Conservation (phyloP, 208 protist genomes). For the Strigomonas oncopelti region DNA sequence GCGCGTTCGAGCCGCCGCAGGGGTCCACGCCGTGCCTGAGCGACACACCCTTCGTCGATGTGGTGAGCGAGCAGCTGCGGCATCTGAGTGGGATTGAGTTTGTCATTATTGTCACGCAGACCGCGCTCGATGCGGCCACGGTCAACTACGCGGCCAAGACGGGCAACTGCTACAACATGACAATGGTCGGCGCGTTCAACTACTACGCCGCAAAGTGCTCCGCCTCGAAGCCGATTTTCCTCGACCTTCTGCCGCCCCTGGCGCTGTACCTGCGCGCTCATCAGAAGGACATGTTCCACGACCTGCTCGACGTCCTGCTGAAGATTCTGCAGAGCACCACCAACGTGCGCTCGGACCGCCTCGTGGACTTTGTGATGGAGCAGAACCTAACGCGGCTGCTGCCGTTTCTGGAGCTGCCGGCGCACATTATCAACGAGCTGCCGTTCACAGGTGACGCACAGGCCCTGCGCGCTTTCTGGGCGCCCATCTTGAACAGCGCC, state of each 20-base stretch:
- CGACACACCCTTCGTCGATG: slow-evolving; percentile 44
- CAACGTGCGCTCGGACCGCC: slow-evolving; percentile 42
- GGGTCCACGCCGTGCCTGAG: slow-evolving; percentile 42
- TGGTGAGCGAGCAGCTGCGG: slow-evolving; percentile 32
- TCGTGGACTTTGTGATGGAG: slow-evolving; percentile 54
- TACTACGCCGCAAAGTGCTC: slow-evolving; percentile 42
- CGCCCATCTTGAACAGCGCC: slow-evolving; percentile 56
- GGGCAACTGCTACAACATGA: slow-evolving; percentile 11
- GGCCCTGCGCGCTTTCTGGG: slow-evolving; percentile 66
- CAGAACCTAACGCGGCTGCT: slow-evolving; percentile 48
- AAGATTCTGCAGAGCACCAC: slow-evolving; percentile 54
- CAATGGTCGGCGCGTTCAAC: slow-evolving; percentile 43
- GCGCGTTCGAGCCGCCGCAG: slow-evolving; percentile 58
- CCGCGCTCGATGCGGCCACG: slow-evolving; percentile 61
- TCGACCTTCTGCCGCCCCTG: slow-evolving; percentile 65
- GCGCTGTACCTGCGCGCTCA: slow-evolving; percentile 30
- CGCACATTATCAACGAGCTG: slow-evolving; percentile 33
- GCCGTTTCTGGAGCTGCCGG: slow-evolving; percentile 66
- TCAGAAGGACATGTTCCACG: slow-evolving; percentile 4
- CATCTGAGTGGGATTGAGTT: slow-evolving; percentile 50
- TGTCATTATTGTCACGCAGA: slow-evolving; percentile 61
- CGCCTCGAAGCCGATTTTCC: slow-evolving; percentile 72
- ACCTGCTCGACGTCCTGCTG: slow-evolving; percentile 49
- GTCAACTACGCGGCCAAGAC: slow-evolving; percentile 34
- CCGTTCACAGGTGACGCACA: slow-evolving; percentile 39